Evolutionary conservation across 1,139 yeast genomes (phyloP), one percentile per base, ranked within the genome.

Genomic region (Yamadazyma dushanensis): DNA sequence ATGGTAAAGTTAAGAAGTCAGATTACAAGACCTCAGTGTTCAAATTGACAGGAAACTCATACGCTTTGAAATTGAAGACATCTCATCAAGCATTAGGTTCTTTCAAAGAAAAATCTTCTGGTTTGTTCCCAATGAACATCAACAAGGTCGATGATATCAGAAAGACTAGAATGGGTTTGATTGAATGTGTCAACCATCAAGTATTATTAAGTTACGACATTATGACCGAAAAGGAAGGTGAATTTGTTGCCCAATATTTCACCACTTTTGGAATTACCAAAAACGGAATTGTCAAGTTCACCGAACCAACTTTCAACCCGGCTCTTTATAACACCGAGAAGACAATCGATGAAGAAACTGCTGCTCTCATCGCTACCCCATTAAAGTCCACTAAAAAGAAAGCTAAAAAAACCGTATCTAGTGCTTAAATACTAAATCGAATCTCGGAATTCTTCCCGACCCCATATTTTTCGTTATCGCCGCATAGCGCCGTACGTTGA

Each of bases 261-360:
- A 79, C 89, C 47, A 85, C 94, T 32, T 76, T 84, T 53, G 90
- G 86, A 35, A 62, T 85, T 51, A 83, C 90, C 57, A 79, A 79
- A 63, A 78, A 77, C 53, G 92, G 92, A 38, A 70, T 81, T 49
- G 78, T 82, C 50, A 79, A 76, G 66, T 73, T 80, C 53, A 77
- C 90, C 34, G 68, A 76, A 18, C 84, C 87, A 8, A 57, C 76
- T 21, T 77, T 82, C 46, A 68, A 77, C 45, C 57, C 61, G 8
- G 63, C 54, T 19, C 59, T 66, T 43, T 70, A 81, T 63, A 67
- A 73, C 54, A 64, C 84, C 37, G 85, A 80, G 29, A 79, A 81
- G 66, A 65, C 62, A 53, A 61, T 69, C 37, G 80, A 78, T 52
- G 81, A 77, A 56, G 75, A 66, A 29, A 56, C 78, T 39, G 55